Base-by-base conservation (phyloP, 257 asterid genomes). In the Dorcoceras hygrometricum region DNA sequence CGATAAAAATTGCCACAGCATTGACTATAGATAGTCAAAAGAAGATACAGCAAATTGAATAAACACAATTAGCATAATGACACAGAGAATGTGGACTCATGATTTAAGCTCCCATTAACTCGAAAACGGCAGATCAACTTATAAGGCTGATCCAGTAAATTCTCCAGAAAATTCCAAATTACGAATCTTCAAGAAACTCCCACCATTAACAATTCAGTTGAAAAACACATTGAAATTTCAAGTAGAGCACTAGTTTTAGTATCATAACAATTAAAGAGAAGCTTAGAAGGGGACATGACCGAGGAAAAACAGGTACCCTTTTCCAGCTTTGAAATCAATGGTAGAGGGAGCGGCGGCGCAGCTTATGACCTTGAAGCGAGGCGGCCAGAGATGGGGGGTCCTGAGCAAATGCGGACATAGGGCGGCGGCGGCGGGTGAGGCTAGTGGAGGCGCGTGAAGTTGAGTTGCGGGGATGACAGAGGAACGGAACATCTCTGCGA, bases 251-350 rank as follows among this genome's bases (percentile, higher is more conserved):
- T 34, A 14, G 48, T 25, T 16, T 20, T 23, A 63, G 48, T 25
- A 62, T 54, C 29, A 23, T 39, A 34, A 71, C 59, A 34, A n/a
- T n/a, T n/a, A n/a, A 53, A 24, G 57, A 5, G 23, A 10, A 31
- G 4, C 20, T n/a, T 8, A 24, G 6, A 51, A 66, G 50, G 8
- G 53, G 34, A 34, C 12, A 23, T 5, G n/a, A 32, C 18, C 16
- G 51, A 23, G 70, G 11, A 32, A 10, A 56, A 63, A 57, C 31
- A 23, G 71, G 61, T 83, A 89, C 96, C 94, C 86, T 81, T 80
- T 68, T n/a, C 83, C 91, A 9, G 84, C 83, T 77, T 79, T 85
- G 73, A 78, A 69, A 59, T 85, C 89, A 69, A 79, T 74, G 4
- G 86, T 81, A 59, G 55, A 57, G 14, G 78, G 58, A 29, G 51